Evolutionary conservation across 768 basidiomycete genomes (phyloP).

Genomic region (Psilocybe subaeruginosa): DNA sequence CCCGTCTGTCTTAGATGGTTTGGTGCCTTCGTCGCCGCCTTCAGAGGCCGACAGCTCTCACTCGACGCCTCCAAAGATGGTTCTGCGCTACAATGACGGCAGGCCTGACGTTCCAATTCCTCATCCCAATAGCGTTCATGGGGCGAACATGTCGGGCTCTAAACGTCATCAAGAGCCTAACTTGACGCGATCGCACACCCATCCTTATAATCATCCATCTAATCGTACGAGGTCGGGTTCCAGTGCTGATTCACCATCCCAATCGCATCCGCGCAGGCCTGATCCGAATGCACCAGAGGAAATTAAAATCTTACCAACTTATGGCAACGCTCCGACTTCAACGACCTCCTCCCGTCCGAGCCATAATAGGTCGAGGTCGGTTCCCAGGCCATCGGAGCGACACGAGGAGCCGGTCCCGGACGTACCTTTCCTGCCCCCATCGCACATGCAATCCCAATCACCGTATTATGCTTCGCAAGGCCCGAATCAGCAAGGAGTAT

Average conservation of each 20-base stretch:
- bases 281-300: slow-evolving; percentile 51
- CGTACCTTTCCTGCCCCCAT: slow-evolving; percentile 26
- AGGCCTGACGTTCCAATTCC: slow-evolving; percentile 66
- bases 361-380: slow-evolving; percentile 47
- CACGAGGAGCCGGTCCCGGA: slow-evolving; percentile 24
- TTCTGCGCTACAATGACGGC: slow-evolving; percentile 69
- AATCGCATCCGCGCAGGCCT: slow-evolving; percentile 31
- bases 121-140: slow-evolving; percentile 26
- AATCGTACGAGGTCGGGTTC: slow-evolving; percentile 44
- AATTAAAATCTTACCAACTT: slow-evolving; percentile 64
- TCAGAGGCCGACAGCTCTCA: slow-evolving; percentile 53
- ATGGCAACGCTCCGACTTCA: slow-evolving; percentile 36
- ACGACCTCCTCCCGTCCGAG: slow-evolving; percentile 34
- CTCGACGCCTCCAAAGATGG: slow-evolving; percentile 71
- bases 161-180: slow-evolving; percentile 21
- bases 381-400: slow-evolving; percentile 41
- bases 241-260: slow-evolving; percentile 32
- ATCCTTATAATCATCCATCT: slow-evolving; percentile 30
- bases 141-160: slow-evolving; percentile 13
- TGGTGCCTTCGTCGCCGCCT: slow-evolving; percentile 41
- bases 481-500: slow-evolving; percentile 1
- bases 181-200: slow-evolving; percentile 25
- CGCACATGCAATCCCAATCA: slow-evolving; percentile 28
- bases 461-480: slow-evolving; percentile 24
- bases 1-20: slow-evolving; percentile 52